These are phyloP conservation scores for Inga laurina DNA, from an alignment of 306 rosid genomes.

Conservation along the genomic window DNA sequence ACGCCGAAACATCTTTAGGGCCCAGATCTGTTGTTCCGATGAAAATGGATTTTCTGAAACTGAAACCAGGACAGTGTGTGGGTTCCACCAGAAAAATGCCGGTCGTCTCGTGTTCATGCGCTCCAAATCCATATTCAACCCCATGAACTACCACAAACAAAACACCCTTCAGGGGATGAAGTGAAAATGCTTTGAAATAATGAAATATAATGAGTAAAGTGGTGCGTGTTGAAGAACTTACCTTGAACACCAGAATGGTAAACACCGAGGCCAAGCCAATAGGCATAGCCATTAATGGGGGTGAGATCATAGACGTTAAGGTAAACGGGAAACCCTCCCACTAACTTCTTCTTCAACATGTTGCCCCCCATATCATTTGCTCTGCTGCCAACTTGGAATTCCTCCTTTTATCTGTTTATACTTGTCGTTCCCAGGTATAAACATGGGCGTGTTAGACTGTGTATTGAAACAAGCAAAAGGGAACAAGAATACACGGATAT, in stretches of 20 bases:
- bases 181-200: not conserved
- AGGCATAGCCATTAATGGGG: constrained; percentile 89
- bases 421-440: not conserved
- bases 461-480: not conserved
- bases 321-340: constrained; percentile 71
- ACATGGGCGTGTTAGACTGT: not conserved
- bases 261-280: constrained; percentile 95
- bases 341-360: constrained; percentile 62
- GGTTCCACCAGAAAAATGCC: constrained; percentile 96
- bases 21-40: constrained; percentile 80
- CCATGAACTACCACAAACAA: constrained; percentile 64
- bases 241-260: constrained; percentile 98
- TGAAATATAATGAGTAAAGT: not conserved
- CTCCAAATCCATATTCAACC: constrained; percentile 92
- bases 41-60: constrained; percentile 75
- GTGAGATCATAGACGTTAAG: constrained; percentile 93
- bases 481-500: not conserved
- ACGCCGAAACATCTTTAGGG: constrained; percentile 53
- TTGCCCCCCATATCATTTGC: constrained; percentile 46
- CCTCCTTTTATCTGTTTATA: not conserved
- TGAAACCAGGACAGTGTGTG: constrained; percentile 81
- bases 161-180: not conserved
- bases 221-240: not conserved
- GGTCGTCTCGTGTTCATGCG: constrained; percentile 72
- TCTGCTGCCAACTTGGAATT: not conserved